Evolutionary conservation across 2,329 filamentous ascomycete genomes (phyloP).

Genomic region (Colletotrichum nymphaeae): DNA sequence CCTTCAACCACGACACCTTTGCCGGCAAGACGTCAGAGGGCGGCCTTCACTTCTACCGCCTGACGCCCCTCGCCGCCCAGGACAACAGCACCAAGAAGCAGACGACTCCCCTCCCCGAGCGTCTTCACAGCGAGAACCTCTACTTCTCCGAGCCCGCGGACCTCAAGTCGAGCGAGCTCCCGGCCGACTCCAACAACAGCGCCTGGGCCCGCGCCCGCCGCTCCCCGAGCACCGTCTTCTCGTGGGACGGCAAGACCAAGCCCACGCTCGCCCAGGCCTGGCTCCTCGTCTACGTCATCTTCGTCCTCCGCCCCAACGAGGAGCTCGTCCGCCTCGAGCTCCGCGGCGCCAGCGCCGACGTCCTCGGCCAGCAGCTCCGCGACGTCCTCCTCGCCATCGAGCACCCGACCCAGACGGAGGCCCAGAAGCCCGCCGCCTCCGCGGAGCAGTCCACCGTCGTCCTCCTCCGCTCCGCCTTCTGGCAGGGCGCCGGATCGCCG

Average conservation of each 20-base stretch:
- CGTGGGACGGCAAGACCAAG: constrained; percentile 53
- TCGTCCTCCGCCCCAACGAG: constrained; percentile 59
- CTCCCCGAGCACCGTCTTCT: constrained; percentile 57
- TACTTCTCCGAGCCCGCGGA: constrained; percentile 58
- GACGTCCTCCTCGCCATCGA: constrained; percentile 61
- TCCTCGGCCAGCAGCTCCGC: constrained; percentile 53
- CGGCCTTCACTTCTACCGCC: constrained; percentile 46
- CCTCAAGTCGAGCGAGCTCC: constrained; percentile 62
- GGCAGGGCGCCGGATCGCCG: constrained; percentile 77
- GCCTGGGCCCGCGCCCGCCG: constrained; percentile 67
- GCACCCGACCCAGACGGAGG: constrained; percentile 53
- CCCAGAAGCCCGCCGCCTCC: constrained; percentile 42
- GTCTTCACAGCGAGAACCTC: constrained; percentile 49
- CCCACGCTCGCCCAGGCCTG: constrained; percentile 63
- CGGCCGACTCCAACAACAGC: constrained; percentile 64
- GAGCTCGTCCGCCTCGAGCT: constrained; percentile 62
- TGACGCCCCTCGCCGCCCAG: constrained; percentile 45
- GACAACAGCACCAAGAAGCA: constrained; percentile 37
- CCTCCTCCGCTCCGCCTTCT: constrained; percentile 69
- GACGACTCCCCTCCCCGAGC: constrained; percentile 44
- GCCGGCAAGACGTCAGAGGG: constrained; percentile 34
- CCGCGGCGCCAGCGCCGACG: constrained; percentile 49
- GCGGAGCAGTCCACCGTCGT: constrained; percentile 51
- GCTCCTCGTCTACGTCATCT: constrained; percentile 64
- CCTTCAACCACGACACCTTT: constrained; percentile 38